These are phyloP conservation scores for Crepidotus variabilis DNA, from an alignment of 768 basidiomycete species.

Conservation along the genomic window DNA sequence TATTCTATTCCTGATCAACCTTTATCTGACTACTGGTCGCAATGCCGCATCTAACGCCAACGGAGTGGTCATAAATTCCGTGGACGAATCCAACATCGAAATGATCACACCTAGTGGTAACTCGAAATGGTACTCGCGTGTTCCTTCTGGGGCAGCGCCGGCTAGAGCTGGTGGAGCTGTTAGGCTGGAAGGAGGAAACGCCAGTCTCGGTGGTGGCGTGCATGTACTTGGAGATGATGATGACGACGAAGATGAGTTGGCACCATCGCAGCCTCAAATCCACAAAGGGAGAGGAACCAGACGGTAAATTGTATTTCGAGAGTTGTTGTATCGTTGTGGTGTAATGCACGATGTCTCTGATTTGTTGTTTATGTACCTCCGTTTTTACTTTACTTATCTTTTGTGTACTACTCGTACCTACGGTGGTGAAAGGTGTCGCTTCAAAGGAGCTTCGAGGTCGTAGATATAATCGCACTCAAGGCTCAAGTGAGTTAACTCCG, in stretches of 20 bases:
- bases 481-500: no score
- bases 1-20: constrained; percentile 64
- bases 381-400: no score
- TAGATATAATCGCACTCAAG: no score
- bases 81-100: constrained; percentile 21
- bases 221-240: constrained; percentile 57
- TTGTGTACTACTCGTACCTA: no score
- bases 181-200: constrained; percentile 5
- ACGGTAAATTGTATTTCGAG: background rate
- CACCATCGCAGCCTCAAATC: constrained; percentile 10
- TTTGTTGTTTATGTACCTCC: background rate
- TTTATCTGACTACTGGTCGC: constrained; percentile 61
- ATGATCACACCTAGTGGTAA: constrained; percentile 23
- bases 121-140: constrained; percentile 64
- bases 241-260: constrained; percentile 26
- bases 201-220: constrained; percentile 13
- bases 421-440: no score
- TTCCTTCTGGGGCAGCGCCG: constrained; percentile 30
- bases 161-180: background rate
- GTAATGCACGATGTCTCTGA: background rate
- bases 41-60: constrained; percentile 35
- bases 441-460: no score
- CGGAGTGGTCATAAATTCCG: constrained; percentile 10
- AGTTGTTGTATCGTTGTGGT: background rate
- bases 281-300: background rate